Evolutionary conservation across 352 stramenopile genomes (phyloP).

Genomic region (Phytophthora sp.): DNA sequence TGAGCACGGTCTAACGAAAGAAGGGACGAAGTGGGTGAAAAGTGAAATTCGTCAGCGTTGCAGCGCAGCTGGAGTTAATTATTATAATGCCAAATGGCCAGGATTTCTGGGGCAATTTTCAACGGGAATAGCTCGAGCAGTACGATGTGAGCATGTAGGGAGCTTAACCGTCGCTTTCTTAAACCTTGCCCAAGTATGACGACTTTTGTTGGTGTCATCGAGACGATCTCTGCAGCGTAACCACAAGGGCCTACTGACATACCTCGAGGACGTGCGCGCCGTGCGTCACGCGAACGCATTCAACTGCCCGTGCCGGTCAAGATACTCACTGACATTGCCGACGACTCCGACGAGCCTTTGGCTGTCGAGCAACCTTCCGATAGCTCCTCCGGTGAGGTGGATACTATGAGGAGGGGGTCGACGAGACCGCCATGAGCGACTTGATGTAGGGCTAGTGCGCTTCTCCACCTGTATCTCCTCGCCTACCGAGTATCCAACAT

Average conservation of each 20-base stretch:
- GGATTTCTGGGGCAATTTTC: too few relatives aligned
- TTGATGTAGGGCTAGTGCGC: background rate
- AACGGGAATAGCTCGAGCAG: too few relatives aligned
- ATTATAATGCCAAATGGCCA: too few relatives aligned
- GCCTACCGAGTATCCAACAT: too few relatives aligned
- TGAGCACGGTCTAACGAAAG: background rate
- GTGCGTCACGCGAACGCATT: too few relatives aligned
- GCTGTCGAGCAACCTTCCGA: background rate
- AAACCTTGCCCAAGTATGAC: background rate
- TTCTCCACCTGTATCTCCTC: too few relatives aligned
- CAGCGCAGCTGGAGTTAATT: background rate
- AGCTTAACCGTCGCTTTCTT: background rate
- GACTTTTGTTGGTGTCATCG: background rate
- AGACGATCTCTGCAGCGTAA: too few relatives aligned
- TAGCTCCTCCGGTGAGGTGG: background rate
- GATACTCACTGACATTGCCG: too few relatives aligned
- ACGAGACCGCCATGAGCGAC: background rate
- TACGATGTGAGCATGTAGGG: background rate
- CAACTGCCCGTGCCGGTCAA: too few relatives aligned
- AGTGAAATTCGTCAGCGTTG: slow-evolving; percentile 6
- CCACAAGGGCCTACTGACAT: too few relatives aligned
- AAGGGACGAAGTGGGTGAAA: slow-evolving; percentile 11
- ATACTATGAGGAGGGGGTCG: background rate
- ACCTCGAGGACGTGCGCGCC: too few relatives aligned
- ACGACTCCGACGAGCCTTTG: background rate